phyloP scores from a whole-genome alignment of 2,329 filamentous ascomycete genomes.

The Cladosporium sp. region DNA sequence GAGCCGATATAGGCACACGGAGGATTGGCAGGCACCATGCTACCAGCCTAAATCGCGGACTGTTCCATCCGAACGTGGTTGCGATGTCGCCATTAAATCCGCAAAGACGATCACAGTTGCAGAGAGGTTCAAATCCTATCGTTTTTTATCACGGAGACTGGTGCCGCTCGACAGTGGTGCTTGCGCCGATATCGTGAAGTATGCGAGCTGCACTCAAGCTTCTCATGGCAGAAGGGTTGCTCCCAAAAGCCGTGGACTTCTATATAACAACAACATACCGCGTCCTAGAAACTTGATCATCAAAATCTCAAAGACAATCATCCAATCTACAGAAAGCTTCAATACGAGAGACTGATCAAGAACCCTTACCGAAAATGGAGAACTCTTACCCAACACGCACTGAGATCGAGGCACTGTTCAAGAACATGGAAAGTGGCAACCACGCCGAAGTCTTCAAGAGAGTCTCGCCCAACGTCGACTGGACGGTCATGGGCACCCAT shows the following conservation, averaged over 20 bases:
- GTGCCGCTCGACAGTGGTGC: not conserved
- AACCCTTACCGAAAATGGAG: not conserved
- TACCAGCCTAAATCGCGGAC: not conserved
- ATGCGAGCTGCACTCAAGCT: not conserved
- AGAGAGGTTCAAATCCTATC: not conserved
- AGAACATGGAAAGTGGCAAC: slow-evolving; percentile 29
- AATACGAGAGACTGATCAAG: not conserved
- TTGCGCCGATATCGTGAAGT: not conserved
- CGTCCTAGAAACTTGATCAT: not conserved
- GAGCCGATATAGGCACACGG: not conserved
- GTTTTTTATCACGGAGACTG: not conserved
- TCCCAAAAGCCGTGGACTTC: not conserved
- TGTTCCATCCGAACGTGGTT: not conserved
- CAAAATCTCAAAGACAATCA: not conserved
- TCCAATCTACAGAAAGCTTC: not conserved
- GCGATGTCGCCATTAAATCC: not conserved
- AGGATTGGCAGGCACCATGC: not conserved
- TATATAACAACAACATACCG: not conserved
- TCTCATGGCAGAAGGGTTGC: not conserved
- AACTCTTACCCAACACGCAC: slow-evolving; percentile 26
- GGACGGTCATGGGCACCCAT: slow-evolving; percentile 36
- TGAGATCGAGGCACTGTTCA: slow-evolving; percentile 30
- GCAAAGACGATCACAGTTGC: not conserved
- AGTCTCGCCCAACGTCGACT: slow-evolving; percentile 32
- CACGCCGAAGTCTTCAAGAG: slow-evolving; percentile 32